These are phyloP conservation scores for Zoysia pacifica DNA, from an alignment of 176 grass and related monocot genomes.

Conservation along the genomic window DNA sequence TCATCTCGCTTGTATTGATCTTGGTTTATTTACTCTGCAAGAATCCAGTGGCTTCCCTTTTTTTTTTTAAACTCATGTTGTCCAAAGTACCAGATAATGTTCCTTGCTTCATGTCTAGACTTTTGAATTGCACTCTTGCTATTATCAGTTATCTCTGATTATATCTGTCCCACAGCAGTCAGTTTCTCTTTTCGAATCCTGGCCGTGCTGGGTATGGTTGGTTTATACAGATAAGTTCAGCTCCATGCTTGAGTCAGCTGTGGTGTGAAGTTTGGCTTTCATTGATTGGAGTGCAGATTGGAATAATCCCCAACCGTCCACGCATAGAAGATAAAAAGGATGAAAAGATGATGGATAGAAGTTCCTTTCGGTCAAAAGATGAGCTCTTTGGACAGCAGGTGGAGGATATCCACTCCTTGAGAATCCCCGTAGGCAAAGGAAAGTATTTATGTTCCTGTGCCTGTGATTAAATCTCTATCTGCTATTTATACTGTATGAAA, in stretches of 20 bases:
- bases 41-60: not conserved
- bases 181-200: no score
- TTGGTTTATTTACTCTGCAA: not conserved
- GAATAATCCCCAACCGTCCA: conserved; percentile 63
- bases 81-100: not conserved
- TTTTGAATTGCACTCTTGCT: conserved; percentile 1
- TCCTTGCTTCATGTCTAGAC: conserved; percentile 23
- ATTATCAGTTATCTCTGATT: not conserved
- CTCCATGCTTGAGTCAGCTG: conserved; percentile 5
- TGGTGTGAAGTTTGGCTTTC: conserved; percentile 21
- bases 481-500: not conserved
- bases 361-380: conserved; percentile 39
- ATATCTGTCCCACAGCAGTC: conserved; percentile 1
- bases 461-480: not conserved
- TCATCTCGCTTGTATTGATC: not conserved
- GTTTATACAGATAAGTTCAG: conserved; percentile 10
- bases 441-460: conserved; percentile 40
- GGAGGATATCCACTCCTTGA: conserved; percentile 35
- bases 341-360: conserved; percentile 34
- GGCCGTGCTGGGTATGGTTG: not conserved
- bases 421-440: conserved; percentile 53
- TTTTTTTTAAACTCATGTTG: not conserved
- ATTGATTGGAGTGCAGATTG: conserved; percentile 36
- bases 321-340: conserved; percentile 47
- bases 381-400: conserved; percentile 31